Conservation (phyloP, 768 basidiomycete species). For the Amanita thiersii region DNA sequence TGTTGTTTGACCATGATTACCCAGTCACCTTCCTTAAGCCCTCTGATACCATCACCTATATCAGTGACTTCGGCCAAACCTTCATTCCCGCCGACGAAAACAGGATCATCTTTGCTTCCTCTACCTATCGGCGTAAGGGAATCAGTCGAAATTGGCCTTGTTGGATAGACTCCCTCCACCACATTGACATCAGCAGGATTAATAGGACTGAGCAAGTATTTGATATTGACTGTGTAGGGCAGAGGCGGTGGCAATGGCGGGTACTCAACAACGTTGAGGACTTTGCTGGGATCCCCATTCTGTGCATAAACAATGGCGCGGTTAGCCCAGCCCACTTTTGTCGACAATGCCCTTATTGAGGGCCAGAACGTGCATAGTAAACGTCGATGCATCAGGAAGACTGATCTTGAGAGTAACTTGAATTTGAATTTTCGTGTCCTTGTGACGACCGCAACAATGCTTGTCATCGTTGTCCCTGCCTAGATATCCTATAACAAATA, state of each 20-base stretch:
- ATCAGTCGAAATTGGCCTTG: conserved; percentile 38
- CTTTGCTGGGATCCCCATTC: conserved; percentile 54
- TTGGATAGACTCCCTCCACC: conserved; percentile 76
- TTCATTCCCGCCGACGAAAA: conserved; percentile 71
- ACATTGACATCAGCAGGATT: conserved; percentile 82
- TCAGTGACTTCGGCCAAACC: conserved; percentile 61
- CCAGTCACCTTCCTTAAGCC: conserved; percentile 54
- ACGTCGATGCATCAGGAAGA: no score
- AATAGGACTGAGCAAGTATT: conserved; percentile 63
- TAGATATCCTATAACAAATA: no score
- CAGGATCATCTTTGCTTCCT: conserved; percentile 24
- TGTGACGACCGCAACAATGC: no score
- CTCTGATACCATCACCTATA: conserved; percentile 46
- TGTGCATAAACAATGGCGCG: conserved; percentile 60
- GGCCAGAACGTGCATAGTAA: neutral
- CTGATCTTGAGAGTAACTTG: no score
- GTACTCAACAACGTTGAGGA: conserved; percentile 46
- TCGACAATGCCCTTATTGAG: neutral
- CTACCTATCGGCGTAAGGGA: conserved; percentile 24
- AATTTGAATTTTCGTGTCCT: no score
- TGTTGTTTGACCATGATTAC: conserved; percentile 65
- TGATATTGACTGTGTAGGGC: conserved; percentile 54
- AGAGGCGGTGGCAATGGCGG: conserved; percentile 44
- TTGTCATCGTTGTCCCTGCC: no score
- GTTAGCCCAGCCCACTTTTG: conserved; percentile 2